Base-by-base conservation (phyloP, 2,329 filamentous ascomycete genomes). In the Xylaria sp. region DNA sequence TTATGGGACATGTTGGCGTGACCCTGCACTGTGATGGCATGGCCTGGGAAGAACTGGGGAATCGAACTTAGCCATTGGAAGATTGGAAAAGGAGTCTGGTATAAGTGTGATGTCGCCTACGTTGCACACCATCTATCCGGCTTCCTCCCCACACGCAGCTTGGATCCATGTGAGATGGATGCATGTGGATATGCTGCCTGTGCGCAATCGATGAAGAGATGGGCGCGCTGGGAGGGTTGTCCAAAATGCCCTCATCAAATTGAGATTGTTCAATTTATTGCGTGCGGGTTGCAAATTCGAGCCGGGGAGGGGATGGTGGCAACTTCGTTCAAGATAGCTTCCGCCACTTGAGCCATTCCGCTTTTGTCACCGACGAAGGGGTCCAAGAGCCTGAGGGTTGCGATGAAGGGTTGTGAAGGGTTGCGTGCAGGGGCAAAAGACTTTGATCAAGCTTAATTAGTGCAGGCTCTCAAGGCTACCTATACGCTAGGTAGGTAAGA, bases 221-320 rank as follows among this genome's bases (percentile, higher is more conserved):
- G 28, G 28, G 28, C 28, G 28, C 28, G 28, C 28, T 28, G 28
- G 28, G 28, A 28, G 28, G 28, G 28, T 28, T 28, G 28, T 28
- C 33, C n/a, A 49, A 20, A 51, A 68, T 55, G 1, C 25, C 39
- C 60, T 52, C 49, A 51, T 56, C 54, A 66, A 55, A 64, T 55
- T 69, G 58, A 66, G 55, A 67, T 70, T 64, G 58, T 67, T 67
- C 64, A 64, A 63, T 66, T 67, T 69, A 69, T 69, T 69, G 49
- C 64, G 55, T 67, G 60, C 67, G 67, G 67, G 59, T 67, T 56
- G 59, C 52, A 68, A 63, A 66, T 70, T 67, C 60, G 36, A 61
- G 51, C 39, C 33, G 31, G 68, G 23, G 68, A 66, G 61, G 68
- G n/a, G 62, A 59, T 57, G 54, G 18, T 33, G 49, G 43, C 25